Evolutionary conservation across 805 yeast genomes (phyloP).

Genomic region (Vanderwaltozyma polyspora): DNA sequence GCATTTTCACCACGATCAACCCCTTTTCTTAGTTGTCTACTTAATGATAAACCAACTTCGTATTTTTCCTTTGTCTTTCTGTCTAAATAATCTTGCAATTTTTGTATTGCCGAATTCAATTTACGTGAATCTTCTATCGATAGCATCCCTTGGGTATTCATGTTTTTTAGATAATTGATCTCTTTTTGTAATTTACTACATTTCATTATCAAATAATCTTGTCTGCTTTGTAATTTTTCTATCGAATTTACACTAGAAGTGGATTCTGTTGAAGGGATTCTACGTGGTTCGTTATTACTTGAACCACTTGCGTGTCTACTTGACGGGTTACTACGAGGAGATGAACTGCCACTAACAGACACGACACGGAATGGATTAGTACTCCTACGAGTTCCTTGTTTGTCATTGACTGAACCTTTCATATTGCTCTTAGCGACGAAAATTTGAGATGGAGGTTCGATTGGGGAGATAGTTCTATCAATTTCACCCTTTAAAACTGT

Average conservation of each 20-base stretch:
- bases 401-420: background rate
- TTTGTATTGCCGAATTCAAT: conserved; percentile 27
- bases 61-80: conserved; percentile 33
- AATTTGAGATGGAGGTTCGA: background rate
- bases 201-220: conserved; percentile 26
- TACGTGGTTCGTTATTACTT: background rate
- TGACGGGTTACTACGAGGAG: conserved; percentile 1
- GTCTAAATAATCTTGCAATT: conserved; percentile 31
- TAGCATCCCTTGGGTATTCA: conserved; percentile 28
- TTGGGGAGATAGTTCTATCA: background rate
- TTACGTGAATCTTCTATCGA: conserved; percentile 32
- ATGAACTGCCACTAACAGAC: conserved; percentile 16
- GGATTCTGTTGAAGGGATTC: background rate
- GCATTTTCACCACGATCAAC: conserved; percentile 34
- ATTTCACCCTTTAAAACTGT: background rate
- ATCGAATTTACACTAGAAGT: conserved; percentile 3
- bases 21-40: conserved; percentile 31
- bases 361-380: conserved; percentile 27
- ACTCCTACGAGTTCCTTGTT: conserved; percentile 7
- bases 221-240: conserved; percentile 23
- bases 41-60: conserved; percentile 31
- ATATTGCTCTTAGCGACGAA: conserved; percentile 1
- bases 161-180: conserved; percentile 27
- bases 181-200: conserved; percentile 30
- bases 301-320: background rate